Conservation (phyloP, 768 basidiomycete species). For the Symmetrospora coprosmae region DNA sequence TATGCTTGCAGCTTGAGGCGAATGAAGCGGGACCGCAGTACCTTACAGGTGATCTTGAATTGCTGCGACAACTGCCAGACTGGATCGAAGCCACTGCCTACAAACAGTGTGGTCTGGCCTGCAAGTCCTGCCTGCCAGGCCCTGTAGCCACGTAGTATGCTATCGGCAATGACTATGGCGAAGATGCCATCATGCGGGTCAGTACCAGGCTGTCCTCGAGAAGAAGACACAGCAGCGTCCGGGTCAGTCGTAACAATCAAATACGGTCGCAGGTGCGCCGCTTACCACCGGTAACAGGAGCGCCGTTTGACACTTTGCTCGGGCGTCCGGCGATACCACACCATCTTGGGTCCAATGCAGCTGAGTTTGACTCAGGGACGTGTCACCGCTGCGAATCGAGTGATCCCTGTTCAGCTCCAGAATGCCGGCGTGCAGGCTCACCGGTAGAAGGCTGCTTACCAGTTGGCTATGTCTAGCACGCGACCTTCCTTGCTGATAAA, state of each 20-base stretch:
- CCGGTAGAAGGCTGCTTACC: no score
- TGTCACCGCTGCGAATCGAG: no score
- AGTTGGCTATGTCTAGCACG: background rate
- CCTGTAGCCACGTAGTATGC: background rate
- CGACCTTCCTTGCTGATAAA: background rate
- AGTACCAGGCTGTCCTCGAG: background rate
- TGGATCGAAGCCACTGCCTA: background rate
- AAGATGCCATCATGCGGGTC: background rate
- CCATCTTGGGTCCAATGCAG: no score
- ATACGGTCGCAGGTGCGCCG: background rate
- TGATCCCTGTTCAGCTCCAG: no score
- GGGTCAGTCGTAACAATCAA: no score
- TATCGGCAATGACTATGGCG: background rate
- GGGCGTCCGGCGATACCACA: background rate
- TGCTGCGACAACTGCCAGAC: background rate
- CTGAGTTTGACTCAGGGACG: no score
- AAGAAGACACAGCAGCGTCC: background rate
- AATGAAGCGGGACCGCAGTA: no score
- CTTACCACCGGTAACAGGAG: background rate
- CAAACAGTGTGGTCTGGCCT: background rate
- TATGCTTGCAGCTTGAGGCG: no score
- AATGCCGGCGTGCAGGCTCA: no score
- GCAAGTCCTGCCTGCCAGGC: background rate
- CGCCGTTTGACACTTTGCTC: background rate
- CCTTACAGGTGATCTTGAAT: background rate